Percentiles rank a stretch among this genome's conserved stretches.
phyloP scores from a whole-genome alignment of 2,329 filamentous ascomycete genomes.

The Seiridium cupressi region DNA sequence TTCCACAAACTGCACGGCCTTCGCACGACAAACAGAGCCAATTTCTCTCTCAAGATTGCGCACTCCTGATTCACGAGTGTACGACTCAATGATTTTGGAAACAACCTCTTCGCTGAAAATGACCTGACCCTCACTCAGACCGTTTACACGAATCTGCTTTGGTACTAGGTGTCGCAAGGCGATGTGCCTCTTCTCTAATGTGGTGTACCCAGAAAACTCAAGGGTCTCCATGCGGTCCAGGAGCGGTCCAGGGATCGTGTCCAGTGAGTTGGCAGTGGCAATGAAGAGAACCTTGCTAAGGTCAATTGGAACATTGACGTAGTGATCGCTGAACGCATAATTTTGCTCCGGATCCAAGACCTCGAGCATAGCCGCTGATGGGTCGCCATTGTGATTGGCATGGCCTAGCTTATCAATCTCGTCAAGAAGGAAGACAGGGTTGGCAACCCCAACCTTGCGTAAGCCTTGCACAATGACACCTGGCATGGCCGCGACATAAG shows the following conservation, averaged over 20 bases:
- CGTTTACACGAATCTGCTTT: conserved; percentile 91
- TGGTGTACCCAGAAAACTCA: conserved; percentile 90
- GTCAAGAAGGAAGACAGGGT: conserved; percentile 92
- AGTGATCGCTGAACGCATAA: conserved; percentile 91
- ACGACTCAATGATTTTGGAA: conserved; percentile 92
- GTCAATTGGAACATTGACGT: conserved; percentile 92
- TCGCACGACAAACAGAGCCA: conserved; percentile 88
- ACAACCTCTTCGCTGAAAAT: conserved; percentile 78
- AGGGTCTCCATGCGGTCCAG: conserved; percentile 98
- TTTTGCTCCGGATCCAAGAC: conserved; percentile 98
- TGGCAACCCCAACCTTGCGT: conserved; percentile 92
- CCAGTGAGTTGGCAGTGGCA: conserved; percentile 90
- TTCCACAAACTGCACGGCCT: conserved; percentile 93
- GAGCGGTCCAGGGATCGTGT: conserved; percentile 91
- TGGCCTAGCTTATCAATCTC: conserved; percentile 97
- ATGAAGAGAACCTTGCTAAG: conserved; percentile 97
- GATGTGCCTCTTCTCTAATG: conserved; percentile 94
- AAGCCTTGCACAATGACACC: conserved; percentile 90
- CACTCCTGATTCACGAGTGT: conserved; percentile 94
- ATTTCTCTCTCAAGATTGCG: conserved; percentile 95
- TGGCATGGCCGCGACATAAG: conserved; percentile 98
- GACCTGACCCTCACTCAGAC: conserved; percentile 74
- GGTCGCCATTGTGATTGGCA: conserved; percentile 91
- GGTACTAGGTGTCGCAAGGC: conserved; percentile 90
- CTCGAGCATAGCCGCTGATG: conserved; percentile 95